Percentiles rank a stretch among this genome's conserved stretches.
These are phyloP conservation scores for Microdochium nivale DNA, from an alignment of 2,329 filamentous ascomycete genomes.

Conservation along the genomic window DNA sequence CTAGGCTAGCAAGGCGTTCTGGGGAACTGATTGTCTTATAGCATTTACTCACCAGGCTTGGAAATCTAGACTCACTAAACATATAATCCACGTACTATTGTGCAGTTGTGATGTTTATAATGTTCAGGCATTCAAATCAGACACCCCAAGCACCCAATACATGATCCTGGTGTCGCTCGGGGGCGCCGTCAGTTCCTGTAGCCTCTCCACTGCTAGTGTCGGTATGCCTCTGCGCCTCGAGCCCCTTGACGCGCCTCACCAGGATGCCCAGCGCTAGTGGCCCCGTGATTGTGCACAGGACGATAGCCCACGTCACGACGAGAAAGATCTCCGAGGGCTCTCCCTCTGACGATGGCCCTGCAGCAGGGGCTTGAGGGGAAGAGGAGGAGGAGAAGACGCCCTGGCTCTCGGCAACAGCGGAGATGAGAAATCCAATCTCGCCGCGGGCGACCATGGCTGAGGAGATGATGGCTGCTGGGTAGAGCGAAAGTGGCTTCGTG, in stretches of 20 bases:
- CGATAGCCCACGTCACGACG: constrained; percentile 46
- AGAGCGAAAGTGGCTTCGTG: constrained; percentile 50
- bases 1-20: too few species aligned
- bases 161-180: constrained; percentile 1
- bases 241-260: constrained; percentile 29
- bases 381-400: constrained; percentile 26
- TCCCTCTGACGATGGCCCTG: neutral
- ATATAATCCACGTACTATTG: too few species aligned
- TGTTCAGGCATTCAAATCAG: neutral
- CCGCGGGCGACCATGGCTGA: constrained; percentile 66
- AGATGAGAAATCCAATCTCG: constrained; percentile 73
- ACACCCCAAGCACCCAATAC: constrained; percentile 20
- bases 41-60: too few species aligned
- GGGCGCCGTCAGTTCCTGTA: neutral
- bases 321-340: constrained; percentile 36
- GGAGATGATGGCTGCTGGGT: constrained; percentile 59
- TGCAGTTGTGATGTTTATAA: too few species aligned
- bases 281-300: constrained; percentile 44
- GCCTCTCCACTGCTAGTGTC: too few species aligned
- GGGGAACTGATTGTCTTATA: too few species aligned
- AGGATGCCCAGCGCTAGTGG: constrained; percentile 39
- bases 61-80: too few species aligned
- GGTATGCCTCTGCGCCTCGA: constrained; percentile 12
- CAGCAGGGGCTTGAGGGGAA: constrained; percentile 1
- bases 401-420: constrained; percentile 52